These are phyloP conservation scores for Colletotrichum liriopes DNA, from an alignment of 2,329 filamentous ascomycete genomes.

Conservation along the genomic window DNA sequence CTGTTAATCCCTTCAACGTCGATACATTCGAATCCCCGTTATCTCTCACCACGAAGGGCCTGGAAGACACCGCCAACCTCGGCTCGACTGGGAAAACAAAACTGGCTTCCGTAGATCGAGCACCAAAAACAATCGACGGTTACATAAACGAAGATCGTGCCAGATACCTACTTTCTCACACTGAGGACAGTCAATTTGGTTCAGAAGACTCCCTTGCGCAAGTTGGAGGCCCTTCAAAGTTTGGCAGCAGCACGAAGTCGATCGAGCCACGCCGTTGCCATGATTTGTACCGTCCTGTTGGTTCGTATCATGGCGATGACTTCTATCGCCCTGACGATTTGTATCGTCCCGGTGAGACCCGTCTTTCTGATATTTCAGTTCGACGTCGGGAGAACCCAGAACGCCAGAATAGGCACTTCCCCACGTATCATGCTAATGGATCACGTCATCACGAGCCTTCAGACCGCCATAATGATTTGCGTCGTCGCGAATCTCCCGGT, in stretches of 20 bases:
- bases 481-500: background rate
- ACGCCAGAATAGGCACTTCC: background rate
- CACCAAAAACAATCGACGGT: background rate
- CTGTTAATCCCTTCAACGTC: background rate
- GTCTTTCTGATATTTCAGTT: background rate
- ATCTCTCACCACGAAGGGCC: too few relatives aligned
- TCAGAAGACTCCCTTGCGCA: background rate
- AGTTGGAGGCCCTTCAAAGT: background rate
- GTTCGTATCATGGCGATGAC: background rate
- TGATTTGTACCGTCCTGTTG: slow-evolving; percentile 14
- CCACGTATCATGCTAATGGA: background rate
- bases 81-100: background rate
- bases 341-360: background rate
- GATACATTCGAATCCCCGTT: background rate
- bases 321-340: background rate
- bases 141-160: slow-evolving; percentile 29
- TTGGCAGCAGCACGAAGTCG: slow-evolving; percentile 16
- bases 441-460: background rate
- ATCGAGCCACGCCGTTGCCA: slow-evolving; percentile 7
- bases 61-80: background rate
- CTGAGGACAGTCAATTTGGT: slow-evolving; percentile 1
- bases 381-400: background rate
- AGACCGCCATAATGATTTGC: background rate
- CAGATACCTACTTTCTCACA: slow-evolving; percentile 14
- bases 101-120: background rate